Evolutionary conservation across 2,329 filamentous ascomycete genomes (phyloP), one percentile per base, ranked within the genome.

Genomic region (Aureobasidium sp.): DNA sequence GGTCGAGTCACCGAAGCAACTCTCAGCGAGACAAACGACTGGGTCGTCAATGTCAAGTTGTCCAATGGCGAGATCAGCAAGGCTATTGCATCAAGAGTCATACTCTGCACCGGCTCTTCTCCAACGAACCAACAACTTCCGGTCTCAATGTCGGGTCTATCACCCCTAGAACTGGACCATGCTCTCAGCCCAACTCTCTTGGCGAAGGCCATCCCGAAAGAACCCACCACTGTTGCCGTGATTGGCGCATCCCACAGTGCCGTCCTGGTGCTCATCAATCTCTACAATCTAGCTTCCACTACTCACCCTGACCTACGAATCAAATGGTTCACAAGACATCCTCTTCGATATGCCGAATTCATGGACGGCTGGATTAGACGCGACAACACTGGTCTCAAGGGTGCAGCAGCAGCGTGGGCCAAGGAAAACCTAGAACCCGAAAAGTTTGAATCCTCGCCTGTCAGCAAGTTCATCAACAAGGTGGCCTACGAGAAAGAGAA

Each of bases 311-410:
- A 77, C 6, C 75, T 87, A 2, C 78, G 77, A 34, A 76, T 87
- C 60, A 82, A 81, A 67, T 87, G 84, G 84, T 85, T 87, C 71
- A 84, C 72, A 76, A 34, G 85, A n/a, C 81, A 84, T 66, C 72
- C 78, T 1, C 76, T 87, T 11, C 80, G 82, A 27, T 87, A 87
- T 65, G 85, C 85, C 17, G 80, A 83, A 67, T 82, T 80, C 69
- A 82, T 78, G 72, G 83, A 85, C 64, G 83, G 82, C 62, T 87
- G 84, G 83, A 86, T 87, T 63, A 72, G 85, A 29, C 79, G 82
- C 60, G 85, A 87, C 68, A 87, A 87, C 71, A 87, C 84, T 0
- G 85, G 85, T 3, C 76, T 87, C 31, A 87, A 87, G 70, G 84
- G 85, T 22, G 75, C 79, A 41, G 84, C 83, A 0, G 84, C 84